Evolutionary conservation across 2,329 filamentous ascomycete genomes (phyloP).

Genomic region (Arthroderma sp.): DNA sequence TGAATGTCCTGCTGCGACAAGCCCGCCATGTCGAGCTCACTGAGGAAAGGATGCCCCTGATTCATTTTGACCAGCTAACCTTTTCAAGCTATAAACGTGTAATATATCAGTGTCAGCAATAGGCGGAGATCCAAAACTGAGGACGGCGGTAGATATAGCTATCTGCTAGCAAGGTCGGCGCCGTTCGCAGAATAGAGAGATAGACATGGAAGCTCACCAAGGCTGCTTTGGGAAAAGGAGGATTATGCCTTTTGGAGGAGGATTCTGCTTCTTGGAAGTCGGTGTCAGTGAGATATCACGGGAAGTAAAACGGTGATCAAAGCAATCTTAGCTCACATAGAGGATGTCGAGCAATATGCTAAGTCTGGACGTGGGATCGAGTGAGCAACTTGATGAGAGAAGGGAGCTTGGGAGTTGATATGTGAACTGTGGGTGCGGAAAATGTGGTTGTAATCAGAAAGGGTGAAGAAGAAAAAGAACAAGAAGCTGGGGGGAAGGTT

Average conservation of each 20-base stretch:
- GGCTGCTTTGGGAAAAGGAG: background rate
- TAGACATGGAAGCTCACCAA: background rate
- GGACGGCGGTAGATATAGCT: background rate
- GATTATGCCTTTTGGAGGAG: background rate
- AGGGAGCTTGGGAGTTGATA: background rate
- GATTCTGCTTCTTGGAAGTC: background rate
- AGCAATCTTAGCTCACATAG: background rate
- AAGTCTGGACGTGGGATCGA: background rate
- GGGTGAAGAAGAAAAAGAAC: background rate
- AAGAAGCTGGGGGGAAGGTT: background rate
- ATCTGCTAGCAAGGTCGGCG: background rate
- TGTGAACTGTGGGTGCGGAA: background rate
- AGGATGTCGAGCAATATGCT: background rate
- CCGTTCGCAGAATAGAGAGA: background rate
- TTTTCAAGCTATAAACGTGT: background rate
- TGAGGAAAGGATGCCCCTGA: background rate
- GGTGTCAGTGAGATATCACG: background rate
- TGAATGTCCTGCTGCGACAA: background rate
- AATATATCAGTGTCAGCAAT: background rate
- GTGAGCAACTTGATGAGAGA: background rate
- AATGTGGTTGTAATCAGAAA: background rate
- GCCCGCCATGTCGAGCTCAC: background rate
- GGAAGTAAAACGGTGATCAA: background rate
- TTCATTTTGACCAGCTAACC: background rate
- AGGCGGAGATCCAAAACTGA: background rate